Conservation (phyloP, 2,329 filamentous ascomycete genomes). For the Colletotrichum acutatum region DNA sequence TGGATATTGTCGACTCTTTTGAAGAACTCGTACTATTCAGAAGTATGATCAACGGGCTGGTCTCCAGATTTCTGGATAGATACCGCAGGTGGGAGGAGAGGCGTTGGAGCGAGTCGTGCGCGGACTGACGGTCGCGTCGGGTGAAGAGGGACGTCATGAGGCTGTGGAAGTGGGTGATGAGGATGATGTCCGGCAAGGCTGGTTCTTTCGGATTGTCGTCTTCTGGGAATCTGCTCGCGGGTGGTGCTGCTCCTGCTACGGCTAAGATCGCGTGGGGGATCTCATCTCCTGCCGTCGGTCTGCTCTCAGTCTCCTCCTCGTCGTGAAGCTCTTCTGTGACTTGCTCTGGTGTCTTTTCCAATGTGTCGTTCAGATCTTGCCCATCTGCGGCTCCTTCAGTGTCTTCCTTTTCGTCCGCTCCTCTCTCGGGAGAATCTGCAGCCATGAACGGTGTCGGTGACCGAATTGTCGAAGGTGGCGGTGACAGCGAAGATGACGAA, state of each 20-base stretch:
- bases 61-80: conserved; percentile 53
- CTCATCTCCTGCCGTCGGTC: neutral
- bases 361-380: too few relatives aligned
- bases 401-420: neutral
- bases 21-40: conserved; percentile 61
- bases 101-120: conserved; percentile 60
- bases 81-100: conserved; percentile 59
- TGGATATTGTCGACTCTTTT: conserved; percentile 11
- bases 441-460: neutral
- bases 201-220: neutral
- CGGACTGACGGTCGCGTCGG: conserved; percentile 55
- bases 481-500: conserved; percentile 32
- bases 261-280: neutral
- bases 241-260: neutral
- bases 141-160: conserved; percentile 65
- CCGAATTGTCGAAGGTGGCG: conserved; percentile 32
- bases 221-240: neutral
- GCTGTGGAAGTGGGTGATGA: conserved; percentile 65
- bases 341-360: neutral
- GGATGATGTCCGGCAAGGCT: conserved; percentile 57
- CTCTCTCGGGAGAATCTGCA: neutral
- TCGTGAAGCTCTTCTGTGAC: neutral
- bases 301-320: neutral
- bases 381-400: neutral
- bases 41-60: conserved; percentile 62